Base-by-base conservation (phyloP, 148 eudicot genomes). In the Rhododendron vialii region DNA sequence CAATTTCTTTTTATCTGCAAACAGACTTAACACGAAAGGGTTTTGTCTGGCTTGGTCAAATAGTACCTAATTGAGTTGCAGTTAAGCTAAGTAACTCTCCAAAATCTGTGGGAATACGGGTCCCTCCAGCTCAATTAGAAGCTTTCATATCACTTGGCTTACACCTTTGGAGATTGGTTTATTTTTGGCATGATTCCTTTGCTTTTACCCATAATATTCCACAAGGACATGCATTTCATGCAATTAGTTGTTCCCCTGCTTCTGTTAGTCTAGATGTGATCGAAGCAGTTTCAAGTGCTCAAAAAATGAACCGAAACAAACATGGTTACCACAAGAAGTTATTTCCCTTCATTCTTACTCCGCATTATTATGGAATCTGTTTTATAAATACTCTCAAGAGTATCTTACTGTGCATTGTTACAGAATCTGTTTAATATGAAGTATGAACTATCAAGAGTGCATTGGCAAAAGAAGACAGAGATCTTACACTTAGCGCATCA, bases 401-500 rank as follows among this genome's bases (percentile, higher is more conserved):
- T 53, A 15, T 61, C 26, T 61, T 24, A 61, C 28, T 61, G 12
- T 7, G 8, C n/a, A 2, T 61, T 61, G 26, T 61, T 53, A 13
- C 17, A 0, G 17, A 53, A 53, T 53, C 57, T 13, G 18, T 12
- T 51, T 51, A 14, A 51, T 14, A 51, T 51, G 57, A 51, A 13
- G 28, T 26, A 65, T 45, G 4, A 51, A 51, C 45, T 3, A 65
- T 45, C 43, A 11, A 4, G 5, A 61, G 53, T 59, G 30, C 51
- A 33, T 63, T 61, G 67, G 65, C 7, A 38, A 83, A 22, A 30
- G 73, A 24, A 65, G 83, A 43, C 45, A 47, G 63, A 85, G 77
- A 12, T 50, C 98, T 93, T 93, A 95, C 99, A 89, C 87, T 85
- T 84, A 94, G 92, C 61, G 95, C 93, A 86, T 92, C 87, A 86